Conservation (phyloP, 106 monocot species). For the Dioscorea zingiberensis region DNA sequence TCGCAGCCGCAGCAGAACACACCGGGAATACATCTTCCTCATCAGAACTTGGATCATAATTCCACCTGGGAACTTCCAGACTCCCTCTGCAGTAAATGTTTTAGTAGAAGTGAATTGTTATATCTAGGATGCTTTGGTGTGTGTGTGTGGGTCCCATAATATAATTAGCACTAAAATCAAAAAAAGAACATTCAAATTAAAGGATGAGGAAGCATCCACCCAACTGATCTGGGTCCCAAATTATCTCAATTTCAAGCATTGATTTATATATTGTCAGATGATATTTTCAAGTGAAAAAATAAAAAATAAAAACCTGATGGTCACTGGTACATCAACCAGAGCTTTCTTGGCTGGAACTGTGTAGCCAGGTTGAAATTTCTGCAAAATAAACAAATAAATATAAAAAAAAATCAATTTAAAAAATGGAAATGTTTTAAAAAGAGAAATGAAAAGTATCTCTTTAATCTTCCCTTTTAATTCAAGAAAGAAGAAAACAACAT, state of each 20-base stretch:
- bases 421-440: background rate
- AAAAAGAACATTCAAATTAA: too few relatives aligned
- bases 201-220: too few relatives aligned
- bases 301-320: slow-evolving; percentile 52
- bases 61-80: slow-evolving; percentile 43
- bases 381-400: slow-evolving; percentile 12
- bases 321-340: slow-evolving; percentile 55
- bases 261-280: too few relatives aligned
- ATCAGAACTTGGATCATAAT: slow-evolving; percentile 19
- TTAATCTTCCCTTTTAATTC: background rate
- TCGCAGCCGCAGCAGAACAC: slow-evolving; percentile 19
- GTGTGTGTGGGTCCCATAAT: too few relatives aligned
- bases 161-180: too few relatives aligned
- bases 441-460: background rate
- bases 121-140: too few relatives aligned
- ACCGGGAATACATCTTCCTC: slow-evolving; percentile 14
- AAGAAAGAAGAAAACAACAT: too few relatives aligned
- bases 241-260: background rate
- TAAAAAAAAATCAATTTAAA: background rate
- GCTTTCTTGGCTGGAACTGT: slow-evolving; percentile 38
- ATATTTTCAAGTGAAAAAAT: background rate
- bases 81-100: slow-evolving; percentile 32
- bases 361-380: slow-evolving; percentile 77
- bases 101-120: too few relatives aligned
- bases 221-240: background rate